phyloP scores from a whole-genome alignment of 805 yeast genomes.

The Metschnikowia cerradonensis region DNA sequence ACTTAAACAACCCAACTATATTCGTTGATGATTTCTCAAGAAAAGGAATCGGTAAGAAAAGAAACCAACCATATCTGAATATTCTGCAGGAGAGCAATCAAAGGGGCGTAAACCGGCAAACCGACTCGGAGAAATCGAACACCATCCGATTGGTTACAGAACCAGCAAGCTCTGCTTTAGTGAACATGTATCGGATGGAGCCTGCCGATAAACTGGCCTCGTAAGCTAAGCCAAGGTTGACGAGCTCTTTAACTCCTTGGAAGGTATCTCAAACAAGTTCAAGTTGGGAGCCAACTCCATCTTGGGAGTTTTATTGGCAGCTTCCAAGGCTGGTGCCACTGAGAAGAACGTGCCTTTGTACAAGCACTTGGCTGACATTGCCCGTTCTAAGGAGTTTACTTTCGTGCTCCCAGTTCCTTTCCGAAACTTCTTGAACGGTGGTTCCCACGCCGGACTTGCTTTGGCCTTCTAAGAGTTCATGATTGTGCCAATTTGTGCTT shows the following conservation, averaged over 20 bases:
- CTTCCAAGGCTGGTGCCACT: slow-evolving; percentile 97
- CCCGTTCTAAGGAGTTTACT: slow-evolving; percentile 71
- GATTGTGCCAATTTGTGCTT: slow-evolving; percentile 95
- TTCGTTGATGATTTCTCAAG: too few species aligned
- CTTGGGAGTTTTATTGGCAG: slow-evolving; percentile 96
- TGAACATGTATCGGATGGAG: too few species aligned
- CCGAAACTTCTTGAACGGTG: slow-evolving; percentile 99
- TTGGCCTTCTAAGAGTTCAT: slow-evolving; percentile 98
- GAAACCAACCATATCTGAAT: too few species aligned
- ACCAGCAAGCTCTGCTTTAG: too few species aligned
- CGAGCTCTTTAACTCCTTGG: slow-evolving; percentile 78
- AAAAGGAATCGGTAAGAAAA: too few species aligned
- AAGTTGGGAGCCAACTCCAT: slow-evolving; percentile 98
- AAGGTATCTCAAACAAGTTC: slow-evolving; percentile 96
- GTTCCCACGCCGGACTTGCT: slow-evolving; percentile 99
- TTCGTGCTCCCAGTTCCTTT: slow-evolving; percentile 97
- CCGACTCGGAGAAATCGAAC: too few species aligned
- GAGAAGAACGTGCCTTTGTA: slow-evolving; percentile 91
- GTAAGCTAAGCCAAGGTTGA: slow-evolving; percentile 67
- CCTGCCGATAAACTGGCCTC: too few species aligned
- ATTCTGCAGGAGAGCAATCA: too few species aligned
- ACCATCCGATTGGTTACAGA: too few species aligned
- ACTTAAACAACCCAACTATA: too few species aligned
- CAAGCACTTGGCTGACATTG: slow-evolving; percentile 79
- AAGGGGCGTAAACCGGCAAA: too few species aligned